Percentiles rank a stretch among this genome's conserved stretches.
Evolutionary conservation across 352 stramenopile genomes (phyloP).

Genomic region (Pythium sp.): DNA sequence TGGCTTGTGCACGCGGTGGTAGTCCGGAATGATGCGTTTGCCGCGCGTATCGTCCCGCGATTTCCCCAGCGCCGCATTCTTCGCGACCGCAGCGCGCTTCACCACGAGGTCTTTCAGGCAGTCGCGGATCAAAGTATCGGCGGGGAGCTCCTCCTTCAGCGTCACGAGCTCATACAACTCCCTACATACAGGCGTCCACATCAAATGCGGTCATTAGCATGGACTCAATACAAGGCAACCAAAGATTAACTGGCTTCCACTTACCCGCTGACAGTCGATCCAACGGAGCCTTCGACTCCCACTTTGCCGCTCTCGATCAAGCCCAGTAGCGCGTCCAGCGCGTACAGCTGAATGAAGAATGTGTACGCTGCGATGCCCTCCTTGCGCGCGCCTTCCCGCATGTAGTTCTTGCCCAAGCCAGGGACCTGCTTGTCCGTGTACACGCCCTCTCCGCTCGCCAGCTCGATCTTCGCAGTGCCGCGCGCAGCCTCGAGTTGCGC

Average conservation of each 20-base stretch:
- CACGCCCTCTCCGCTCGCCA: conserved; percentile 49
- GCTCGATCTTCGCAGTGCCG: conserved; percentile 35
- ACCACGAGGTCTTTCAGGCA: conserved; percentile 61
- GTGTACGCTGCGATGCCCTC: conserved; percentile 70
- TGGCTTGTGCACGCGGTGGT: conserved; percentile 60
- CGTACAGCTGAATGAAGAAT: conserved; percentile 83
- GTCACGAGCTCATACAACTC: conserved; percentile 34
- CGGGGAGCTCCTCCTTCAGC: conserved; percentile 44
- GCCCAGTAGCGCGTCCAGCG: conserved; percentile 53
- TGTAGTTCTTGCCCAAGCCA: conserved; percentile 86
- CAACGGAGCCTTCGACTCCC: conserved; percentile 28
- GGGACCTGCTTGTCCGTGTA: conserved; percentile 74
- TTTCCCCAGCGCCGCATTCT: conserved; percentile 65
- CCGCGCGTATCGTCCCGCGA: conserved; percentile 69
- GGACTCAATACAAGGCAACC: neutral
- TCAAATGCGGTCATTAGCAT: neutral
- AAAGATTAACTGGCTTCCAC: neutral
- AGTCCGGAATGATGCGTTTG: conserved; percentile 67
- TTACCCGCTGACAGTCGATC: conserved; percentile 30
- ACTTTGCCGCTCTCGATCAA: conserved; percentile 32
- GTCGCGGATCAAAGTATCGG: conserved; percentile 32
- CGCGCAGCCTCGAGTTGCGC: conserved; percentile 28
- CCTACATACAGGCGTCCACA: conserved; percentile 13
- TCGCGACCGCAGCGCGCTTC: conserved; percentile 48
- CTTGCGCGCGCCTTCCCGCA: conserved; percentile 57